Percentiles rank a stretch among this genome's conserved stretches.
Evolutionary conservation across 2,329 filamentous ascomycete genomes (phyloP).

Genomic region (Harringtonia aguacate): DNA sequence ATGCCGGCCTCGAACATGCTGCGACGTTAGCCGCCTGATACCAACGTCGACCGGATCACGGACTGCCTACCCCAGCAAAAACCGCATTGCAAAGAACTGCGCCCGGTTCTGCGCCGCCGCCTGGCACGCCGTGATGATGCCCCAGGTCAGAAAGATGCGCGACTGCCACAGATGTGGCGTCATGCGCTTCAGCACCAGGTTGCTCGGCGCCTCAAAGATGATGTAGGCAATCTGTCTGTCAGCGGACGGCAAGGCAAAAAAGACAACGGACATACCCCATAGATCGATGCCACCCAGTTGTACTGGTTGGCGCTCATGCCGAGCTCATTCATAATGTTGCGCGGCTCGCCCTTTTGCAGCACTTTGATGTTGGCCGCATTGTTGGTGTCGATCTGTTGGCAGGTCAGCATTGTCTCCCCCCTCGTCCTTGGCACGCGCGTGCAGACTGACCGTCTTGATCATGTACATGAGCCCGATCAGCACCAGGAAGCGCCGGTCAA

Average conservation of each 20-base stretch:
- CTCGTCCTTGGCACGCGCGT: background rate
- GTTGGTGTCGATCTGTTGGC: conserved; percentile 25
- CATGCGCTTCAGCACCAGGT: conserved; percentile 50
- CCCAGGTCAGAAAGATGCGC: conserved; percentile 44
- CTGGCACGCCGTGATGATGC: conserved; percentile 28
- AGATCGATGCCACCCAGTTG: conserved; percentile 28
- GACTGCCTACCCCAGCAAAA: conserved; percentile 21
- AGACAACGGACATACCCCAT: conserved; percentile 20
- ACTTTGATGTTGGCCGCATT: conserved; percentile 31
- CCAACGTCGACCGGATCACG: background rate
- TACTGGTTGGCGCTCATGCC: conserved; percentile 28
- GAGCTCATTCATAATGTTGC: conserved; percentile 26
- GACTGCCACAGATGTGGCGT: conserved; percentile 51
- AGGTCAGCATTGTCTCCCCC: background rate
- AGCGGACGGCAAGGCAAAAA: background rate
- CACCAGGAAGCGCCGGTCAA: conserved; percentile 24
- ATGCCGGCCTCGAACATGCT: conserved; percentile 28
- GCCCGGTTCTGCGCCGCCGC: conserved; percentile 26
- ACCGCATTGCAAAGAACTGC: conserved; percentile 25
- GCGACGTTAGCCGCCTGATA: too few species aligned
- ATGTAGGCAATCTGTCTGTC: conserved; percentile 33
- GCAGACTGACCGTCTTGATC: conserved; percentile 24
- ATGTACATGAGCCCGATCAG: conserved; percentile 29
- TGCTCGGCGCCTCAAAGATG: conserved; percentile 54
- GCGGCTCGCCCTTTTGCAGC: conserved; percentile 25